Evolutionary conservation across 1,284 basidiomycete species (phyloP), one percentile per base, ranked within the genome.

Genomic region (Heterobasidion irregulare): DNA sequence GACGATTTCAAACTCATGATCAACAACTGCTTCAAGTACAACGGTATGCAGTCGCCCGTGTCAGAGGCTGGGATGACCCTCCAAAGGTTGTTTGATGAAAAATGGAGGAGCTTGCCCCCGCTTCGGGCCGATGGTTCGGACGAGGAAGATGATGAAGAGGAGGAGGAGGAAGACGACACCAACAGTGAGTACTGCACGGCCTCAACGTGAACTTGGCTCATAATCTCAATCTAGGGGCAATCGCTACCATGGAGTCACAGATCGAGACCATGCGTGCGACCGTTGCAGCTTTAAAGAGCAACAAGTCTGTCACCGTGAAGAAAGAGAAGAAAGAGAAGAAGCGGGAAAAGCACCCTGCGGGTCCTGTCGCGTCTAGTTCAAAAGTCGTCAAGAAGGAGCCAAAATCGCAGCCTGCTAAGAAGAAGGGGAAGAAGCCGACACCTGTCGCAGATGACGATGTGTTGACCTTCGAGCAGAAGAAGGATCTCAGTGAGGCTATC

Each of bases 1-100:
- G 84, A 88, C 16, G 97, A 99, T 72, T 92, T 98, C 75, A 89
- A 90, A 68, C 77, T 96, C 59, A 92, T 99, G 84, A 88, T 98
- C 65, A 79, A 84, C 57, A 99, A 99, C 69, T 98, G 95, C 67
- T 88, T 89, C 67, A 75, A 79, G 1, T 99, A 96, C 78, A 99
- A 99, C 64, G 93, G 94, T 6, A 77, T 84, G 7, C 91, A 88
- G 35, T 92, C 93, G 18, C 82, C 86, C 41, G 96, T 99, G 53
- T 86, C 94, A 66, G 79, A 84, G 55, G 87, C 91, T 18, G 94
- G 92, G 8, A 79, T 83, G 51, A 83, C 91, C 54, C 74, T 98
- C 19, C 84, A 94, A 67, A 79, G 82, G 43, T 70, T 94, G 26
- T 99, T 98, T 72, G 86, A 95, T 56, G 90, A 94, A 62, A 97